These are phyloP conservation scores for Mytilinidion resinicola DNA, from an alignment of 495 filamentous ascomycete genomes.

Conservation along the genomic window DNA sequence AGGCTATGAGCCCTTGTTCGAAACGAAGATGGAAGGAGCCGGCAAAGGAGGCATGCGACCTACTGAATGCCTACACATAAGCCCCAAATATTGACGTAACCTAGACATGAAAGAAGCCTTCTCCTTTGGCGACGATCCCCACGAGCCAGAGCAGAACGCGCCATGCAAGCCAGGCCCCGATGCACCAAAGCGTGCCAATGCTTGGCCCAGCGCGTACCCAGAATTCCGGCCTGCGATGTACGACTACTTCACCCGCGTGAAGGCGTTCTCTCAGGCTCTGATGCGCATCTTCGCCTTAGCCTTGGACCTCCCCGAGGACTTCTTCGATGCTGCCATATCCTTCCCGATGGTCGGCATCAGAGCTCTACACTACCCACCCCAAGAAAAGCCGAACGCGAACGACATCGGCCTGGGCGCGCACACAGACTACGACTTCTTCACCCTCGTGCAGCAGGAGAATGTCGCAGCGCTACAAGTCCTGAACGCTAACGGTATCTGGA, in stretches of 20 bases:
- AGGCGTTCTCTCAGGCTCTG: slow-evolving; percentile 6
- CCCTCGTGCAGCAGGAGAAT: slow-evolving; percentile 33
- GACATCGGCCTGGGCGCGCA: slow-evolving; percentile 20
- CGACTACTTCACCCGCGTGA: slow-evolving; percentile 12
- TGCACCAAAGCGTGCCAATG: slow-evolving; percentile 9
- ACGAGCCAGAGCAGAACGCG: slow-evolving; percentile 12
- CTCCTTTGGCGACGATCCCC: slow-evolving; percentile 20
- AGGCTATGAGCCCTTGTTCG: slow-evolving; percentile 15
- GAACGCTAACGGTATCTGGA: slow-evolving; percentile 46
- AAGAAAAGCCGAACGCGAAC: background rate
- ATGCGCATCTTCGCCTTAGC: slow-evolving; percentile 18
- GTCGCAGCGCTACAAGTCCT: slow-evolving; percentile 44
- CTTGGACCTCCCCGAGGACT: slow-evolving; percentile 11
- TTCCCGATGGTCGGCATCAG: slow-evolving; percentile 13
- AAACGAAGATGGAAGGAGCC: slow-evolving; percentile 10
- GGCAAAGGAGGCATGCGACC: slow-evolving; percentile 7
- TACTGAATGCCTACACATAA: background rate
- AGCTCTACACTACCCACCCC: slow-evolving; percentile 18
- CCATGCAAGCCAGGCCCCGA: slow-evolving; percentile 1
- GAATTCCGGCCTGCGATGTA: slow-evolving; percentile 19
- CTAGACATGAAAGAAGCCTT: slow-evolving; percentile 24
- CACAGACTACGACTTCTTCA: slow-evolving; percentile 25
- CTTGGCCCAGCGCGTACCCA: slow-evolving; percentile 7
- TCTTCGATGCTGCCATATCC: slow-evolving; percentile 11
- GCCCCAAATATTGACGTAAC: background rate